Percentiles rank a stretch among this genome's conserved stretches.
Evolutionary conservation across 176 grass and related monocot species (phyloP).

Genomic region (Eragrostis nindensis): DNA sequence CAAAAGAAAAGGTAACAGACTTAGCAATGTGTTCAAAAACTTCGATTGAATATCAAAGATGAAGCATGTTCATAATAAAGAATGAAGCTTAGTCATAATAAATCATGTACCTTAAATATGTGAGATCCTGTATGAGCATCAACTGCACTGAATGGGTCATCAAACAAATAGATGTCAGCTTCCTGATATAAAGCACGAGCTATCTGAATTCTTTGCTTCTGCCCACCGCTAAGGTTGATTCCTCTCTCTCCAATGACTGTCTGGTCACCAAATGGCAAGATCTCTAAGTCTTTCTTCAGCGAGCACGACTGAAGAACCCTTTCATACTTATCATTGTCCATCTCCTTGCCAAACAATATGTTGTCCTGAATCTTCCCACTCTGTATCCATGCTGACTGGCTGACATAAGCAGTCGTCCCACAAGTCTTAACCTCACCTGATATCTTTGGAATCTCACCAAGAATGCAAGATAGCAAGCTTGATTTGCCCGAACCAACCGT

Average conservation of each 20-base stretch:
- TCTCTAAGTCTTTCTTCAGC: constrained; percentile 51
- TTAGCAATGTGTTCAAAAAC: constrained; percentile 9
- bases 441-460: constrained; percentile 56
- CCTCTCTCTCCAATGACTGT: constrained; percentile 56
- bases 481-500: constrained; percentile 54
- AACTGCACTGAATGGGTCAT: constrained; percentile 56
- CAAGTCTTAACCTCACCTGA: constrained; percentile 53
- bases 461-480: constrained; percentile 55
- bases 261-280: constrained; percentile 51
- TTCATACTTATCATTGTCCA: constrained; percentile 48
- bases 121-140: constrained; percentile 63
- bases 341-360: constrained; percentile 52
- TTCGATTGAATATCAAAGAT: background rate
- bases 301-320: constrained; percentile 44
- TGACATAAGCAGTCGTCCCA: constrained; percentile 48
- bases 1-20: constrained; percentile 27
- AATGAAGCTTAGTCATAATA: background rate
- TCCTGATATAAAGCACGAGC: constrained; percentile 57
- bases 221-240: constrained; percentile 55
- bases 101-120: constrained; percentile 49
- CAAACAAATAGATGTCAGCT: constrained; percentile 49
- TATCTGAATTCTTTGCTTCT: constrained; percentile 63
- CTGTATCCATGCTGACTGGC: constrained; percentile 61
- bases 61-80: background rate
- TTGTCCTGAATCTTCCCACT: constrained; percentile 60